phyloP scores from a whole-genome alignment of 768 basidiomycete genomes.

The Favolaschia claudopus region DNA sequence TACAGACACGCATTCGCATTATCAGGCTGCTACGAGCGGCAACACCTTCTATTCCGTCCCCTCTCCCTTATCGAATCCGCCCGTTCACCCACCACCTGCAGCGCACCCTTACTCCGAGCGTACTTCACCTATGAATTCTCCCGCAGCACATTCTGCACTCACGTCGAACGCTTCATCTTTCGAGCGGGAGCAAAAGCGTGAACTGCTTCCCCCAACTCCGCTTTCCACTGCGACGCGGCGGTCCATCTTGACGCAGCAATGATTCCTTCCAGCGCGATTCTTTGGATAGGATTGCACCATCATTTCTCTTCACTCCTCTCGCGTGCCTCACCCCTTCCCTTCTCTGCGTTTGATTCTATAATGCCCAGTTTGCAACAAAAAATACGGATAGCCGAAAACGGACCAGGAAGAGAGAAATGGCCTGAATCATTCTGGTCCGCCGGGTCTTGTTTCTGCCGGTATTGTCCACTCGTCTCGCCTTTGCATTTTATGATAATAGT shows the following conservation, averaged over 20 bases:
- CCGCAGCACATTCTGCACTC: conserved; percentile 48
- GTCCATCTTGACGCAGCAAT: conserved; percentile 47
- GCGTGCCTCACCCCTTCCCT: neutral
- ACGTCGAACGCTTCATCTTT: conserved; percentile 54
- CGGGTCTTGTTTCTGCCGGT: conserved; percentile 1
- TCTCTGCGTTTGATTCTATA: conserved; percentile 6
- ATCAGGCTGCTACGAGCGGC: conserved; percentile 37
- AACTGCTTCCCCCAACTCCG: conserved; percentile 56
- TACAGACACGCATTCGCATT: conserved; percentile 44
- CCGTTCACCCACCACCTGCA: conserved; percentile 38
- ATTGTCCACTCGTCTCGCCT: conserved; percentile 20
- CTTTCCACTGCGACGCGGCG: conserved; percentile 50
- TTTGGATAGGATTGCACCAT: conserved; percentile 12
- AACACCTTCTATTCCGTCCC: conserved; percentile 55
- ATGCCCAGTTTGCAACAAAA: conserved; percentile 2
- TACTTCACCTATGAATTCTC: conserved; percentile 49
- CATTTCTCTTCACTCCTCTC: conserved; percentile 6
- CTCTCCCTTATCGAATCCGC: conserved; percentile 58
- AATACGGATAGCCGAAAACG: conserved; percentile 13
- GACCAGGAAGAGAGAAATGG: conserved; percentile 1
- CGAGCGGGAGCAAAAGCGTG: conserved; percentile 64
- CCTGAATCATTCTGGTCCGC: neutral
- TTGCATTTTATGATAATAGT: conserved; percentile 28
- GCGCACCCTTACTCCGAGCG: conserved; percentile 42
- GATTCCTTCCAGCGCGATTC: conserved; percentile 4